Evolutionary conservation across 192 early-diverging fungal species (phyloP).

Genomic region (Linnemannia schmuckeri): DNA sequence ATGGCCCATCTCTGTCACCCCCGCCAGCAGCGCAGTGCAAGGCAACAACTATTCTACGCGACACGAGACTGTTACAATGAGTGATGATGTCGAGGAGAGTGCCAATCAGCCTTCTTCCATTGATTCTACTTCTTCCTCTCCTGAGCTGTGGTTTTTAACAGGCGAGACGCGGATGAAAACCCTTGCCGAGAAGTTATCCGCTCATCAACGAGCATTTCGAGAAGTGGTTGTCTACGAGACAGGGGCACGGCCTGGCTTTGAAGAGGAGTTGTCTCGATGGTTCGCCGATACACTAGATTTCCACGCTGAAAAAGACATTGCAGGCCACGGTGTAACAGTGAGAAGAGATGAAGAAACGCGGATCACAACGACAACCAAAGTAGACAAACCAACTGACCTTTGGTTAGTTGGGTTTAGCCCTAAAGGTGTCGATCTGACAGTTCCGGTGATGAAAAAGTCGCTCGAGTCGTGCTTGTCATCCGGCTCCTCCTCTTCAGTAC

Average conservation of each 20-base stretch:
- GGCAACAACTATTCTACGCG: not conserved
- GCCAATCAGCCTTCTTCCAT: not conserved
- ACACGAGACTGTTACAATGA: not conserved
- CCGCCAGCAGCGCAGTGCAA: not conserved
- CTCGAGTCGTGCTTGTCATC: not conserved
- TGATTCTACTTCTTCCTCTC: not conserved
- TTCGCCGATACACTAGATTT: not conserved
- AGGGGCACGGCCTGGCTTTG: slow-evolving; percentile 23
- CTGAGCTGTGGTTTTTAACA: slow-evolving; percentile 43
- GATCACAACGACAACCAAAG: no score
- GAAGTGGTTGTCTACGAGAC: slow-evolving; percentile 47
- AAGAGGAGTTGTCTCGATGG: slow-evolving; percentile 9
- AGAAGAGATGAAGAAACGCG: not conserved
- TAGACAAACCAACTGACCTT: slow-evolving; percentile 1
- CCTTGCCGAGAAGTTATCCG: slow-evolving; percentile 19
- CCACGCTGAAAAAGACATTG: not conserved
- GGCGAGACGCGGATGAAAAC: slow-evolving; percentile 46
- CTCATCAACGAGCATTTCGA: slow-evolving; percentile 18
- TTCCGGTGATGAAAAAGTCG: not conserved
- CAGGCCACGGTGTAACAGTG: not conserved
- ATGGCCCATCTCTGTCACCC: slow-evolving; percentile 4
- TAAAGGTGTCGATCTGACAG: slow-evolving; percentile 31
- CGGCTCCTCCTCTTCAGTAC: not conserved
- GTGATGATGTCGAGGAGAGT: not conserved
- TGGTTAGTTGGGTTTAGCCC: slow-evolving; percentile 54